phyloP scores from a whole-genome alignment of 768 basidiomycete genomes.

The Leccinellum luteum region DNA sequence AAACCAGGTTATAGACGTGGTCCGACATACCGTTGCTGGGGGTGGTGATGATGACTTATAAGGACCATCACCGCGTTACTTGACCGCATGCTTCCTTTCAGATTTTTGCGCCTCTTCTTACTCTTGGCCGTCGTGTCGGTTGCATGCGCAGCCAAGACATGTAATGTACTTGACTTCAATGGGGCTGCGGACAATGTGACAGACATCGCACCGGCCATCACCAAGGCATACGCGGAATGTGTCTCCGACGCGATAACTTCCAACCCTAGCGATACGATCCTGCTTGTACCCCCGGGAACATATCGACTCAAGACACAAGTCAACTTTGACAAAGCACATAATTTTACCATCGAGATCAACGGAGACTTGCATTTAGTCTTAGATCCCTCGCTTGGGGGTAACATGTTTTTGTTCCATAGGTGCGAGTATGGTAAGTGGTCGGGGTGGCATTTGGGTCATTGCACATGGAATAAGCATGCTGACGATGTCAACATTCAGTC shows the following conservation, averaged over 20 bases:
- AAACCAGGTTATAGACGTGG: not conserved
- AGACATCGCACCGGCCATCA: slow-evolving; percentile 5
- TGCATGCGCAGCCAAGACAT: slow-evolving; percentile 1
- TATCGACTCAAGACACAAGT: slow-evolving; percentile 2
- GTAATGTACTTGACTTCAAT: slow-evolving; percentile 8
- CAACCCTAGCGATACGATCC: slow-evolving; percentile 1
- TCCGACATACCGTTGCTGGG: not conserved
- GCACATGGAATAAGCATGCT: not conserved
- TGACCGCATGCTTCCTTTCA: not conserved
- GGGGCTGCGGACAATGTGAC: slow-evolving; percentile 7
- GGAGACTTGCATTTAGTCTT: slow-evolving; percentile 6
- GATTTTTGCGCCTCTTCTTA: not conserved
- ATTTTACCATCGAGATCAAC: slow-evolving; percentile 2
- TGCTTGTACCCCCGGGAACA: slow-evolving; percentile 6
- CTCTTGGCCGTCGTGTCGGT: not conserved
- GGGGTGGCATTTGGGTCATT: not conserved
- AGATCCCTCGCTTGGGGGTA: not conserved
- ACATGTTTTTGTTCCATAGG: slow-evolving; percentile 3
- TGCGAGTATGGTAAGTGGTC: slow-evolving; percentile 3
- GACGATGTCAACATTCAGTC: not conserved
- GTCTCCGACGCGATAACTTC: not conserved
- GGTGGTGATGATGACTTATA: not conserved
- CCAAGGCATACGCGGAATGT: slow-evolving; percentile 2
- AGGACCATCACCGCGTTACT: not conserved
- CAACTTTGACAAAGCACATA: not conserved